These are phyloP conservation scores for Gossypium aridum DNA, from an alignment of 441 rosid species.

Conservation along the genomic window DNA sequence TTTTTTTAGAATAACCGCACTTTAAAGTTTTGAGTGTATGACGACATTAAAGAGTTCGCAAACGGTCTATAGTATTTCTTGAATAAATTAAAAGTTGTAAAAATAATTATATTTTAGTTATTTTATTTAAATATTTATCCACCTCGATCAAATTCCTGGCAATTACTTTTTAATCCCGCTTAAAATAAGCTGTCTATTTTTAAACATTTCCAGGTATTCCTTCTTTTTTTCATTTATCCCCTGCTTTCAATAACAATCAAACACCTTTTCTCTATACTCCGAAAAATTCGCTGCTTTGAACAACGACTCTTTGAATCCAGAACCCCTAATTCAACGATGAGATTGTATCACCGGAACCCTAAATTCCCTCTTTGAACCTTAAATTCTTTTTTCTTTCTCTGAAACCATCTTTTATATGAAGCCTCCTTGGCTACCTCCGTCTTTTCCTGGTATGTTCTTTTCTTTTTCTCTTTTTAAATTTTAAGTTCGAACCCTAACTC, in stretches of 20 bases:
- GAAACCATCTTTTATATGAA: slow-evolving; percentile 32
- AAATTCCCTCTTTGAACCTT: neutral
- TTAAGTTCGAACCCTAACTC: slow-evolving; percentile 6
- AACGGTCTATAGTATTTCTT: too few relatives aligned
- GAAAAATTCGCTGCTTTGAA: neutral
- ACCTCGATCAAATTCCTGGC: neutral
- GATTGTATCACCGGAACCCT: neutral
- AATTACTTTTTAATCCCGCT: neutral
- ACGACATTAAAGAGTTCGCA: too few relatives aligned
- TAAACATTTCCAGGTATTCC: slow-evolving; percentile 13
- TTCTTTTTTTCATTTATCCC: neutral
- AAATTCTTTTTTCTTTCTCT: neutral
- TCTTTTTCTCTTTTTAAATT: neutral
- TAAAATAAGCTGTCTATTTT: neutral
- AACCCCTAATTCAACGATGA: neutral
- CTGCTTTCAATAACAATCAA: neutral
- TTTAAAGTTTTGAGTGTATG: too few relatives aligned
- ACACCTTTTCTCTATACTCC: neutral
- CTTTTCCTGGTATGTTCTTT: slow-evolving; percentile 25
- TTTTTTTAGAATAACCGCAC: too few relatives aligned
- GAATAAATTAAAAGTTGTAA: too few relatives aligned
- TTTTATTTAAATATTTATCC: neutral
- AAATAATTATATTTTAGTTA: neutral
- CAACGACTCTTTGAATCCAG: neutral
- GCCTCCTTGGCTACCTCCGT: slow-evolving; percentile 42